Base-by-base conservation (phyloP, 1,139 yeast species). In the Suhomyces coccinellae region DNA sequence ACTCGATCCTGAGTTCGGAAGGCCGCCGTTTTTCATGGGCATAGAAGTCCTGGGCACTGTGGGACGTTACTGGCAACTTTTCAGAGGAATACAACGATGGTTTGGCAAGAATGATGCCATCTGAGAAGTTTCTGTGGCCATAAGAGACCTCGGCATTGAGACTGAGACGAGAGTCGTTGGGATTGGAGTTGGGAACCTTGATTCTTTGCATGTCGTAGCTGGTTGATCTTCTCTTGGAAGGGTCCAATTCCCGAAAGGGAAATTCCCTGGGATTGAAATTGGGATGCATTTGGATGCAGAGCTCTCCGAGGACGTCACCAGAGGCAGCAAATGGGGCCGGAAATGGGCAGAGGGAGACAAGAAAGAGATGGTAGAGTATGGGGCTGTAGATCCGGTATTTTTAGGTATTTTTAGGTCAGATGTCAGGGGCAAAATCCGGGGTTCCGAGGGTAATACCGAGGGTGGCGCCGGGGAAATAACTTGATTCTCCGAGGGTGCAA, bases 191-290 rank as follows among this genome's bases (percentile, higher is more conserved):
- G 8, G 64, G 64, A 11, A 50, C 51, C 31, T 62, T 56, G 20
- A 65, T 63, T 38, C 72, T 51, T 27, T 58, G 63, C 14, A 57
- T 57, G 33, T 66, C 71, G 50, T 67, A 67, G 49, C 66, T 64
- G 20, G 61, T 66, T 2, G 69, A 63, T 32, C 65, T 53, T 27
- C 69, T 55, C 27, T 62, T 56, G 17, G 36, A 17, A 11, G 13
- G 38, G 15, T 40, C 38, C 22, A 17, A 15, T 8, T 28, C 28
- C 31, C 16, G 29, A 17, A 11, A 5, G 17, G 32, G 34, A 11
- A 14, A n/a, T 8, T 33, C 44, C 27, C 36, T 14, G 22, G 34
- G n/a, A 9, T 15, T 12, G 11, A n/a, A 17, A 16, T 38, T 31
- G 11, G 42, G 28, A 22, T 40, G 22, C 38, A 40, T 38, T 2